Base-by-base conservation (phyloP, 441 rosid species). In the Jatropha multifida region DNA sequence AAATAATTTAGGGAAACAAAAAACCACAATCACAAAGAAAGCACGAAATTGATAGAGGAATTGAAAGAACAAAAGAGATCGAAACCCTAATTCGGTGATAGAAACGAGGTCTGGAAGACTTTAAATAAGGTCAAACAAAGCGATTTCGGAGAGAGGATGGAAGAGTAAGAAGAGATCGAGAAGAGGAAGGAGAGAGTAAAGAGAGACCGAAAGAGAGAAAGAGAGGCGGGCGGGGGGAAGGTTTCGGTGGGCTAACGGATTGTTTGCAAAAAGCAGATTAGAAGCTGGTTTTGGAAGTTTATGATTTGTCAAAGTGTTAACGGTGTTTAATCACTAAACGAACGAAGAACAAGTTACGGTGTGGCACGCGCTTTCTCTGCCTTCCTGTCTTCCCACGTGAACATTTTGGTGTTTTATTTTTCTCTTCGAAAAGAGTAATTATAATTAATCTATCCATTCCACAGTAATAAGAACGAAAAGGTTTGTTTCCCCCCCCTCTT, bases 331-430 rank as follows among this genome's bases (percentile, higher is more conserved):
- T 27, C 7, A 14, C 41, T 12, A 15, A 52, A 52, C 56, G 17
- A 52, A 15, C 56, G 13, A 52, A 52, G n/a, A 17, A 52, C 0
- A 18, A 14, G 56, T 52, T 52, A 0, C 26, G n/a, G 42, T 9
- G 15, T 51, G 7, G 44, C 40, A 69, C 72, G 72, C 72, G 72
- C 27, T 69, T 69, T 69, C 72, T 69, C 72, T 17, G 72, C 18
- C 42, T 32, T 9, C 26, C 42, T 68, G n/a, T 56, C 61, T 20
- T 56, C 18, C 61, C 12, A 56, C 27, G 27, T n/a, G 46, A 42
- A 42, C 4, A 42, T 42, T 42, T 42, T 42, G 46, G 46, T 42
- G 46, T 42, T 42, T 3, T 42, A 32, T 32, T 32, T 1, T 32
- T 32, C 32, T 32, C 32, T 32, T 32, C 2, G 32, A 32, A 32